phyloP scores from a whole-genome alignment of 805 yeast species.

The Sugiyamaella lignohabitans region DNA sequence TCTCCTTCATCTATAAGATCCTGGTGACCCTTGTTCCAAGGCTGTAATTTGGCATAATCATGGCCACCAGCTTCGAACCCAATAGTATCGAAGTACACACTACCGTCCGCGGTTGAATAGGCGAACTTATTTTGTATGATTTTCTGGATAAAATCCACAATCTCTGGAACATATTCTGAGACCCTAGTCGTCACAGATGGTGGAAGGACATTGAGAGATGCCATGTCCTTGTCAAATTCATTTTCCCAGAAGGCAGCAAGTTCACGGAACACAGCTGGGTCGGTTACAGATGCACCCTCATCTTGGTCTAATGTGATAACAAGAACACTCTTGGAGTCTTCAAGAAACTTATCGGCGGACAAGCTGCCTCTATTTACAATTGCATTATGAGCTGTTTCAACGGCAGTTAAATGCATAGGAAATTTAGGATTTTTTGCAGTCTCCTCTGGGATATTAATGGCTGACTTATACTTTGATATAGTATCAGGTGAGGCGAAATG shows the following conservation, averaged over 20 bases:
- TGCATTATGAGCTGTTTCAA: slow-evolving; percentile 45
- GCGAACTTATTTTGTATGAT: slow-evolving; percentile 81
- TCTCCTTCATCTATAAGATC: slow-evolving; percentile 91
- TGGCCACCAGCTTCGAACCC: slow-evolving; percentile 73
- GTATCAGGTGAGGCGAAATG: slow-evolving; percentile 20
- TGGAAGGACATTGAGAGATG: slow-evolving; percentile 70
- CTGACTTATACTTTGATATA: slow-evolving; percentile 43
- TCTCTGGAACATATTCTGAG: slow-evolving; percentile 92
- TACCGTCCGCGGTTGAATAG: slow-evolving; percentile 75
- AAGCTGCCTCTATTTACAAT: slow-evolving; percentile 21
- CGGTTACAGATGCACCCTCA: slow-evolving; percentile 70
- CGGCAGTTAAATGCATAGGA: slow-evolving; percentile 74
- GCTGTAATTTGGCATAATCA: slow-evolving; percentile 91
- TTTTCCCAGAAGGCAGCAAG: slow-evolving; percentile 88
- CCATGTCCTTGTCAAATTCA: slow-evolving; percentile 82
- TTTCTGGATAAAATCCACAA: slow-evolving; percentile 65
- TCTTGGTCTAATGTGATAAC: slow-evolving; percentile 67
- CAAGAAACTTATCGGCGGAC: slow-evolving; percentile 35
- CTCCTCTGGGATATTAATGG: slow-evolving; percentile 45
- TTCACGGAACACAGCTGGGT: slow-evolving; percentile 73
- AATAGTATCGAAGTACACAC: slow-evolving; percentile 91
- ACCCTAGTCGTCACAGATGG: slow-evolving; percentile 88
- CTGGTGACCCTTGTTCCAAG: slow-evolving; percentile 91
- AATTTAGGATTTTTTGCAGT: slow-evolving; percentile 68
- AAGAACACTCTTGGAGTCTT: slow-evolving; percentile 62